Percentiles rank a stretch among this genome's conserved stretches.
phyloP scores from a whole-genome alignment of 805 yeast species.

The Komagataella kurtzmanii region DNA sequence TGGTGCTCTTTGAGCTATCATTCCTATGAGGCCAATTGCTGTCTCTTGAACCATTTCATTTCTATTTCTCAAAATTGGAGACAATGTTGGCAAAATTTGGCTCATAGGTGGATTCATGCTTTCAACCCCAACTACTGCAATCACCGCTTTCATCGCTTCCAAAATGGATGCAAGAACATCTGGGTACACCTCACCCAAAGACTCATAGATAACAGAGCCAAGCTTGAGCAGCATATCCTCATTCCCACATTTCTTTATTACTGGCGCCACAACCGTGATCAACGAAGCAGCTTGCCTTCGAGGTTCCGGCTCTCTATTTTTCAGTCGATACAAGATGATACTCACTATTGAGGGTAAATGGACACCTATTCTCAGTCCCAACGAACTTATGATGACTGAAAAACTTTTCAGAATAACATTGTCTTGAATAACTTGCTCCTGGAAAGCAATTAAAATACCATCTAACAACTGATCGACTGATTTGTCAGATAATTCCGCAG shows the following conservation, averaged over 20 bases:
- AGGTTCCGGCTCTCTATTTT: constrained; percentile 55
- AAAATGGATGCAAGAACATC: constrained; percentile 83
- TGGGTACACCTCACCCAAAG: constrained; percentile 89
- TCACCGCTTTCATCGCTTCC: constrained; percentile 52
- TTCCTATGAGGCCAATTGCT: constrained; percentile 67
- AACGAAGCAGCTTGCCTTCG: constrained; percentile 81
- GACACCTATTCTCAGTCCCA: constrained; percentile 55
- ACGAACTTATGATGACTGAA: constrained; percentile 44
- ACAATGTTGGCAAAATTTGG: constrained; percentile 74
- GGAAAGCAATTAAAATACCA: constrained; percentile 69
- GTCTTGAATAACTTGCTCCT: constrained; percentile 51
- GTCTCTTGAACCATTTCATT: constrained; percentile 86
- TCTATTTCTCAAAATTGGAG: constrained; percentile 82
- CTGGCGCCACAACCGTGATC: constrained; percentile 51
- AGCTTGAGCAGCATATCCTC: constrained; percentile 50
- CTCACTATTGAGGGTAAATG: constrained; percentile 63
- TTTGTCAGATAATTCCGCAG: constrained; percentile 47
- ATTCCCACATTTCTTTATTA: constrained; percentile 51
- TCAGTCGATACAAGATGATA: constrained; percentile 57
- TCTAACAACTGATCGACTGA: constrained; percentile 58
- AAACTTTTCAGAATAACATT: constrained; percentile 45
- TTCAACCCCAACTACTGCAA: constrained; percentile 43
- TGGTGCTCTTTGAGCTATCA: constrained; percentile 68
- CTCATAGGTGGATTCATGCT: constrained; percentile 68
- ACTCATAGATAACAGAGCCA: constrained; percentile 71